These are phyloP conservation scores for Colletotrichum kahawae DNA, from an alignment of 2,329 filamentous ascomycete genomes.

Conservation along the genomic window DNA sequence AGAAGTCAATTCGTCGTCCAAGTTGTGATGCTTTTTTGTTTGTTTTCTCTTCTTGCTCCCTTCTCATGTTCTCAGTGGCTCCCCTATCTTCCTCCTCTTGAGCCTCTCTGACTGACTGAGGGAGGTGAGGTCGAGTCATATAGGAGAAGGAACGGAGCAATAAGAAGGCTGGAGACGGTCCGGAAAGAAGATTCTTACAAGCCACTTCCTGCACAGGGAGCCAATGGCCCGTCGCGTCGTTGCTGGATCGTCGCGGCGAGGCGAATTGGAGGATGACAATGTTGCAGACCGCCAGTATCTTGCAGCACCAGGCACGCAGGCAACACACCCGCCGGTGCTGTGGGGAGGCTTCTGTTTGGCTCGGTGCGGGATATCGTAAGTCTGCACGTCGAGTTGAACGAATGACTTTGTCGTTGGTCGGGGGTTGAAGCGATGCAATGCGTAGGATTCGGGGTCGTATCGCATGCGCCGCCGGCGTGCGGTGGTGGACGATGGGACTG, in stretches of 20 bases:
- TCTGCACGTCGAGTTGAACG: neutral
- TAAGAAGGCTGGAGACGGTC: neutral
- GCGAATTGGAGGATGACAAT: constrained; percentile 6
- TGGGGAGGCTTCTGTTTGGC: neutral
- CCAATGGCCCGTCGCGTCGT: constrained; percentile 9
- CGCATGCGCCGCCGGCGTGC: neutral
- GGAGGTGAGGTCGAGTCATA: neutral
- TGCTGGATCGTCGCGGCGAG: constrained; percentile 14
- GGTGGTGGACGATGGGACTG: neutral
- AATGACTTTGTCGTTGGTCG: neutral
- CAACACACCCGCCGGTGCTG: neutral
- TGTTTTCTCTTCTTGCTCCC: neutral
- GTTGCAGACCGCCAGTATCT: constrained; percentile 20
- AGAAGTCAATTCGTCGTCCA: neutral
- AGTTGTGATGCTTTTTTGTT: neutral
- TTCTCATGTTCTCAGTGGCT: neutral
- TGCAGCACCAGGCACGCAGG: neutral
- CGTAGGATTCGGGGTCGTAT: neutral
- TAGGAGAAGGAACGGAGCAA: neutral
- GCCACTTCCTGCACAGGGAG: constrained; percentile 12
- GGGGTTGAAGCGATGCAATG: neutral
- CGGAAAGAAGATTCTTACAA: constrained; percentile 5
- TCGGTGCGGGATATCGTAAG: neutral
- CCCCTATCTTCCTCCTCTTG: neutral
- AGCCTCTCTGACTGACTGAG: neutral